Conservation (phyloP, 306 rosid genomes). For the Purshia tridentata region DNA sequence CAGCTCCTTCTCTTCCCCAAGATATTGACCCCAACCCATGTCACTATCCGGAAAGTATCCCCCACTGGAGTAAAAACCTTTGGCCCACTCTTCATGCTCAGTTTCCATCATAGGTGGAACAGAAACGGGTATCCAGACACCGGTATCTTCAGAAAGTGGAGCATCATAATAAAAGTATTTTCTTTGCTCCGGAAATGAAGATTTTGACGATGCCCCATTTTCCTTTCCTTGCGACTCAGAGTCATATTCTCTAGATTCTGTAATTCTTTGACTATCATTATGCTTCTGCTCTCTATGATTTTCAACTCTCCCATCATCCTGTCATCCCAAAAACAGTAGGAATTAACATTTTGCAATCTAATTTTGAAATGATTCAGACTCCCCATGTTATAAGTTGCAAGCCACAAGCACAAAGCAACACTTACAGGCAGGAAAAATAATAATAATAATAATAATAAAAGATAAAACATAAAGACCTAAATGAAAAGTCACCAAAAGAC, state of each 20-base stretch:
- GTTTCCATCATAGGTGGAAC: slow-evolving; percentile 92
- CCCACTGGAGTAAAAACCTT: slow-evolving; percentile 66
- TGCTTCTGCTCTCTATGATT: slow-evolving; percentile 20
- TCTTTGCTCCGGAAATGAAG: slow-evolving; percentile 38
- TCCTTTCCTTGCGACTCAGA: slow-evolving; percentile 34
- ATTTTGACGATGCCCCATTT: slow-evolving; percentile 25
- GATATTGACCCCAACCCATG: slow-evolving; percentile 72
- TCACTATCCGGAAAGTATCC: slow-evolving; percentile 87
- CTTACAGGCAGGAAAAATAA: not conserved
- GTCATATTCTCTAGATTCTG: slow-evolving; percentile 31
- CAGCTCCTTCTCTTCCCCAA: slow-evolving; percentile 78
- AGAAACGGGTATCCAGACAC: slow-evolving; percentile 97
- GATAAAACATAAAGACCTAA: not conserved
- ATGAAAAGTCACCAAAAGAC: not conserved
- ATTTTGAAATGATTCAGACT: not conserved
- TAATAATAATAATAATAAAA: not conserved
- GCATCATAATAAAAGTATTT: slow-evolving; percentile 74
- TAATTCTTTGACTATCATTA: slow-evolving; percentile 27
- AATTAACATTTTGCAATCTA: not conserved
- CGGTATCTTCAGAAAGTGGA: slow-evolving; percentile 78
- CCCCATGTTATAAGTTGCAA: not conserved
- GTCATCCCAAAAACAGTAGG: slow-evolving; percentile 21
- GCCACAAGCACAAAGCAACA: not conserved
- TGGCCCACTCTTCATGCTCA: slow-evolving; percentile 68
- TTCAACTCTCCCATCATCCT: slow-evolving; percentile 38